Evolutionary conservation across 371 early-diverging fungal species (phyloP), one percentile per base, ranked within the genome.

Genomic region (Cokeromyces recurvatus): DNA sequence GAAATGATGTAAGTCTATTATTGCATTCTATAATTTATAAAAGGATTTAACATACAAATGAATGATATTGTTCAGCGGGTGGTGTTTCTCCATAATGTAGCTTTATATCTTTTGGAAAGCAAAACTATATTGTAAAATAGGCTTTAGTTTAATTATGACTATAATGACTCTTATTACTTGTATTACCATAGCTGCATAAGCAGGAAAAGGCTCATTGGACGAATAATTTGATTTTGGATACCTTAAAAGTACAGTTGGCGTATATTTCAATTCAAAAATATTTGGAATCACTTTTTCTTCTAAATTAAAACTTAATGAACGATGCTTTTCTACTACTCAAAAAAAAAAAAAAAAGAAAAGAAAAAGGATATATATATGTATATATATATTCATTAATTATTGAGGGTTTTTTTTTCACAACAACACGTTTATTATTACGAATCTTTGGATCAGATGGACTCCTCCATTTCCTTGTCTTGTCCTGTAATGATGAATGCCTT

Each of bases 31-130:
- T n/a, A n/a, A n/a, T n/a, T n/a, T n/a, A n/a, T n/a, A 27, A 27
- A 27, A 27, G 29, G 5, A 27, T 27, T 11, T n/a, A 11, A 20
- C 34, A 60, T 66, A 74, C 74, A 70, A 89, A 90, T 0, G 89
- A 88, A 55, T 90, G 91, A 22, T 61, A 71, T 3, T 77, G 81
- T 29, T 81, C 79, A 17, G 81, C 63, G 1, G 87, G 89, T 8
- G 73, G 70, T 11, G 66, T 68, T 6, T 75, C 67, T 16, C 68
- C 74, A 38, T 77, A 59, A 27, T 57, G 55, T 16, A 90, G 66
- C 2, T 66, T 56, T 2, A 89, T 57, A 39, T 85, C 82, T 55
- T 73, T 79, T 11, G 91, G 91, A 60, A 88, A 90, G 46, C 87
- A 88, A 67, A 90, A 89, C 90, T 90, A 59, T 38, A 15, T n/a